Evolutionary conservation across 2,329 filamentous ascomycete species (phyloP), one percentile per base, ranked within the genome.

Genomic region (Cryphonectria japonica): DNA sequence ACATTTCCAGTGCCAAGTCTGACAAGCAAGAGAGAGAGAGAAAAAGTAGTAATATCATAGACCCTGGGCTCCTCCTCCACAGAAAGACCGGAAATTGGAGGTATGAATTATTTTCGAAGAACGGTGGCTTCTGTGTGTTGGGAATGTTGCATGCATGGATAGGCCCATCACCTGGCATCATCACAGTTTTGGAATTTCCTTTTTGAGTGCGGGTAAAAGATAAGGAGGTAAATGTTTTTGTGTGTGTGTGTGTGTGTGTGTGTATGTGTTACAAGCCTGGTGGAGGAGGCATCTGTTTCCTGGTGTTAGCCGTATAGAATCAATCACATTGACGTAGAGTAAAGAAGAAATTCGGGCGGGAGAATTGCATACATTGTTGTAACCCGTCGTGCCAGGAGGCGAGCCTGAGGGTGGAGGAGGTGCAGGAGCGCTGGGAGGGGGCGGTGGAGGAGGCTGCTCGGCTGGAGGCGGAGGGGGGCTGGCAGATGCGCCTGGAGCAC

Each of bases 391-490:
- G 69, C 86, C 85, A n/a, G 86, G 84, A 63, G 87, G 84, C 9
- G 83, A 81, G 59, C 86, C 86, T 7, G 84, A 81, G n/a, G 85
- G 84, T 16, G 87, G 83, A 39, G 86, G 86, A 46, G 87, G 89
- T 14, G 68, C 62, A 26, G 62, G n/a, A 46, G 62, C 63, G 39
- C 62, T 59, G 19, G 68, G 68, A 13, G 61, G 68, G 16, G 68
- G 68, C 34, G 68, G 68, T 61, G 63, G 68, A 59, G 62, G 63
- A 11, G 63, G 43, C 46, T 50, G 63, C 75, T 88, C 87, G 72
- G 79, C 83, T 39, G 85, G 84, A 69, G 88, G 88, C 14, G 90
- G 84, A 26, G 89, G 88, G 22, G 89, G 86, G 54, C 63, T 65
- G 43, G 41, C 63, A 13, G 86, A 81, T 64, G 83, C 82, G 54